A percentile compares a stretch with the other conserved stretches of the same genome.
Evolutionary conservation across 2,329 filamentous ascomycete species (phyloP).

Genomic region (Paraphaeosphaeria sporulosa): DNA sequence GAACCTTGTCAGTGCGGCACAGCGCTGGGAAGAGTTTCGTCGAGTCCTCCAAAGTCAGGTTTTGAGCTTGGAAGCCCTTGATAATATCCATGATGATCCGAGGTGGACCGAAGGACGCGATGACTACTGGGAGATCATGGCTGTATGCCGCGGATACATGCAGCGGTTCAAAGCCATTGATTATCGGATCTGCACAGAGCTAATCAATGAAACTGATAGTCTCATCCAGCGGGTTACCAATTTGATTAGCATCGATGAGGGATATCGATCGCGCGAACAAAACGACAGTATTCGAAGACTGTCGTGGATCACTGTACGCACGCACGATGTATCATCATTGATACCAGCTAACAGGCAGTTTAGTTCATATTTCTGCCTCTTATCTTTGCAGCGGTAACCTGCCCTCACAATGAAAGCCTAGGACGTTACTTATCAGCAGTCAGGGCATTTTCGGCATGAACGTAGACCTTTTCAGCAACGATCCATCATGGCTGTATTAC

Average conservation of each 20-base stretch:
- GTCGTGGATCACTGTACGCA: constrained; percentile 11
- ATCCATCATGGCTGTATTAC: constrained; percentile 12
- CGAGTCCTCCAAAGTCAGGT: constrained; percentile 1
- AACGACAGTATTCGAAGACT: constrained; percentile 11
- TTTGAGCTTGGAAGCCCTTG: not conserved
- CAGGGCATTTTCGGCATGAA: constrained; percentile 12
- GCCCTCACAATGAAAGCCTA: no score
- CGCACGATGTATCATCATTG: no score
- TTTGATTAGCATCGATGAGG: constrained; percentile 12
- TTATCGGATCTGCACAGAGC: constrained; percentile 6
- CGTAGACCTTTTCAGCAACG: constrained; percentile 5
- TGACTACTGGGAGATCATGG: no score
- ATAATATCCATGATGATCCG: no score
- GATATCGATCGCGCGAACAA: constrained; percentile 9
- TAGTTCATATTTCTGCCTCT: no score
- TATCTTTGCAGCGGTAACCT: no score
- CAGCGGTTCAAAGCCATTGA: constrained; percentile 1
- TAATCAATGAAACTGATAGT: constrained; percentile 10
- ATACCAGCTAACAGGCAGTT: no score
- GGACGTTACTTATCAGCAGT: not conserved
- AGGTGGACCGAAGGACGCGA: no score
- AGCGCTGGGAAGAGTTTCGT: constrained; percentile 9
- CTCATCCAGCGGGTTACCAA: constrained; percentile 12
- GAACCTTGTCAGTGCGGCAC: constrained; percentile 9
- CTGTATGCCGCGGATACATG: not conserved